Conservation (phyloP, 768 basidiomycete species). For the Rickenella mellea region DNA sequence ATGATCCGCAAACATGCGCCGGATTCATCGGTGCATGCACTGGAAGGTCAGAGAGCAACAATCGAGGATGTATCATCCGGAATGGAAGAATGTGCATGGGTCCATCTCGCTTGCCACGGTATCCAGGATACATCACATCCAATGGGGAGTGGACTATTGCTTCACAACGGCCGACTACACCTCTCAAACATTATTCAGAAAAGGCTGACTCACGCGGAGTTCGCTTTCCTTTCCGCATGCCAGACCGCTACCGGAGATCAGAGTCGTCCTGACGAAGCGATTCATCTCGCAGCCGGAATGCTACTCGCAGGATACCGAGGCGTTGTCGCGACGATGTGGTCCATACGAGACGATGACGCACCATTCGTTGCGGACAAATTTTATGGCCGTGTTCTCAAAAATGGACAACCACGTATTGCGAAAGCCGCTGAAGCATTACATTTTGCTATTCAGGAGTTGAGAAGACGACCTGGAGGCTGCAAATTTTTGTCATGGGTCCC, state of each 20-base stretch:
- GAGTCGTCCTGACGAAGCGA: slow-evolving; percentile 16
- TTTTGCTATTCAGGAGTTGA: no score
- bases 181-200: slow-evolving; percentile 16
- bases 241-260: slow-evolving; percentile 17
- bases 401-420: no score
- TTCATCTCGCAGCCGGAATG: slow-evolving; percentile 22
- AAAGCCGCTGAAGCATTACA: no score
- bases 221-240: slow-evolving; percentile 23
- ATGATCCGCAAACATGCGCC: not conserved
- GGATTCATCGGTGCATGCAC: not conserved
- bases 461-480: no score
- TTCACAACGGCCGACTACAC: slow-evolving; percentile 13
- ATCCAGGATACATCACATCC: slow-evolving; percentile 13
- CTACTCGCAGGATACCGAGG: slow-evolving; percentile 22
- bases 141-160: slow-evolving; percentile 16
- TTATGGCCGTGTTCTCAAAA: slow-evolving; percentile 6
- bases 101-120: slow-evolving; percentile 24
- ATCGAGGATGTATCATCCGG: not conserved
- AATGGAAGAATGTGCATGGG: slow-evolving; percentile 11
- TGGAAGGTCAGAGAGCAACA: not conserved
- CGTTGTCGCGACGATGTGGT: slow-evolving; percentile 26
- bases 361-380: slow-evolving; percentile 6
- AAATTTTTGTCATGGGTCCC: no score
- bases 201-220: slow-evolving; percentile 9
- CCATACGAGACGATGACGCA: slow-evolving; percentile 19